Conservation (phyloP, 352 stramenopile species). For the Phytophthora niederhauseri region DNA sequence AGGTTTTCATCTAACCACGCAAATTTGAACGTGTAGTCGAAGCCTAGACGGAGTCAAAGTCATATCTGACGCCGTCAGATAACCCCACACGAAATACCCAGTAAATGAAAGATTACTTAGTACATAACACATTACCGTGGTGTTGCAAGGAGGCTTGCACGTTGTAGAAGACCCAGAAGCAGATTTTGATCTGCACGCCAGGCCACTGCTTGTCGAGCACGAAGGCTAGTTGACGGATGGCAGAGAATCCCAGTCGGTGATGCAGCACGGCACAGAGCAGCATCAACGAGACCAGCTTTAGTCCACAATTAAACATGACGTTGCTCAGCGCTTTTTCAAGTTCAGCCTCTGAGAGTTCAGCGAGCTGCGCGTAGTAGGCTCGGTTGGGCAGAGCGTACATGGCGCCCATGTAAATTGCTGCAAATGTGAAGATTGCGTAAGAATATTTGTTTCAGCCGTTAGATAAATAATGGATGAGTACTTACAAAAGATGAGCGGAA, state of each 20-base stretch:
- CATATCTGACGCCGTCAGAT: too few relatives aligned
- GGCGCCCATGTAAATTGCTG: conserved; percentile 26
- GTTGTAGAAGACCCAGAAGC: conserved; percentile 41
- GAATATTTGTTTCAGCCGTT: not conserved
- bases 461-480: not conserved
- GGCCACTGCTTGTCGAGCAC: conserved; percentile 36
- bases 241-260: conserved; percentile 4
- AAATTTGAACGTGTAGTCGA: too few relatives aligned
- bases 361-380: too few relatives aligned
- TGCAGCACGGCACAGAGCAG: conserved; percentile 6
- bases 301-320: conserved; percentile 19
- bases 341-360: too few relatives aligned
- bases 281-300: conserved; percentile 23
- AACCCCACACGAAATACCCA: too few relatives aligned
- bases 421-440: not conserved
- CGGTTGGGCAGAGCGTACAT: too few relatives aligned
- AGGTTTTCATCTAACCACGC: too few relatives aligned
- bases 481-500: conserved; percentile 36
- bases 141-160: conserved; percentile 30
- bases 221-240: conserved; percentile 38
- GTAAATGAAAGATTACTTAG: too few relatives aligned
- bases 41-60: too few relatives aligned
- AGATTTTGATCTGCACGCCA: conserved; percentile 34
- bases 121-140: too few relatives aligned
- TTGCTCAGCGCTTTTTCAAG: too few relatives aligned